These are phyloP conservation scores for Agrostemma githago DNA, from an alignment of 148 eudicot genomes.

Conservation along the genomic window DNA sequence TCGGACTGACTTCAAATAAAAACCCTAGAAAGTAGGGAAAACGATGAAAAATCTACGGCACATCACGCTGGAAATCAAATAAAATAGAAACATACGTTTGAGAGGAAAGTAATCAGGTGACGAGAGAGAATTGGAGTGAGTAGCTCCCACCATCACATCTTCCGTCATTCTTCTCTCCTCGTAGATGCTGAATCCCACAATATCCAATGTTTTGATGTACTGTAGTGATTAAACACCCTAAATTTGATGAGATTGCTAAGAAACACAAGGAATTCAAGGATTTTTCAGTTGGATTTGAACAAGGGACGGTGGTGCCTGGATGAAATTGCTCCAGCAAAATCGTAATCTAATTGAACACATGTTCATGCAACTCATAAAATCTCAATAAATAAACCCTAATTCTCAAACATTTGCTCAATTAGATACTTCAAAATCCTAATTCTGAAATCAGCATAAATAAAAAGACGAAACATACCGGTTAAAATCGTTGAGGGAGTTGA, in stretches of 20 bases:
- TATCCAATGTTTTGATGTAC: neutral
- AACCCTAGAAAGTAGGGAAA: slow-evolving; percentile 15
- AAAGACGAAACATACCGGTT: no score
- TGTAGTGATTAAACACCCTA: neutral
- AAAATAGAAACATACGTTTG: slow-evolving; percentile 37
- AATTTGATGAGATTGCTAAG: neutral
- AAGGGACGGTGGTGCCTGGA: no score
- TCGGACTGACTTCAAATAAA: neutral
- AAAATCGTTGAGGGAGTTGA: no score
- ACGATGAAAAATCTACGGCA: neutral
- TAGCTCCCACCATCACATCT: slow-evolving; percentile 69
- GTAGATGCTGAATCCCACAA: neutral
- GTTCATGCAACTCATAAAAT: no score
- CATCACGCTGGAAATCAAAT: neutral
- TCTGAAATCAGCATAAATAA: no score
- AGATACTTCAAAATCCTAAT: no score
- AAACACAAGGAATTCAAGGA: neutral
- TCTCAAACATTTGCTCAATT: no score
- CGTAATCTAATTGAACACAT: no score
- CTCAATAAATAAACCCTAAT: no score
- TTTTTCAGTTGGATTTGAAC: no score
- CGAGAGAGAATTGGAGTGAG: slow-evolving; percentile 54
- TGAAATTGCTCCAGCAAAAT: no score
- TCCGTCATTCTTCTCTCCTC: slow-evolving; percentile 48
- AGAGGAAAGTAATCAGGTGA: slow-evolving; percentile 45